These are phyloP conservation scores for Diaporthe nobilis DNA, from an alignment of 2,329 filamentous ascomycete species.

Conservation along the genomic window DNA sequence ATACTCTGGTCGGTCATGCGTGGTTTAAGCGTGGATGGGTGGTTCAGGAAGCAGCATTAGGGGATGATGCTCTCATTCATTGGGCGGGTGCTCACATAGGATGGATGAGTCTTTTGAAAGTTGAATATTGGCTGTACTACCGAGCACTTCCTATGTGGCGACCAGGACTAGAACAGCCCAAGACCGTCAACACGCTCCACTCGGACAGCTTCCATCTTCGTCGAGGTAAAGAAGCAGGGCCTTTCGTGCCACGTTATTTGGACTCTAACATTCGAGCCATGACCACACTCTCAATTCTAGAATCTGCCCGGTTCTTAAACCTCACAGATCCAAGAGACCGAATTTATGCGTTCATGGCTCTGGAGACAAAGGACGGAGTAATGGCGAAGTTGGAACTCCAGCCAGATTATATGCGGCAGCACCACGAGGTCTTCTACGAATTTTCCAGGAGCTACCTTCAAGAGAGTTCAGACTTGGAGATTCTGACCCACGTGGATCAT, in stretches of 20 bases:
- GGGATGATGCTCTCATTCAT: neutral
- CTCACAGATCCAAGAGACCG: constrained; percentile 15
- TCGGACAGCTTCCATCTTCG: too few relatives aligned
- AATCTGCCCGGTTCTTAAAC: neutral
- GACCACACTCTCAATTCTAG: neutral
- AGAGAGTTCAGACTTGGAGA: too few relatives aligned
- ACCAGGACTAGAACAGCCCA: too few relatives aligned
- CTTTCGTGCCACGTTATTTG: neutral
- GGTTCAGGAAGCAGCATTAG: constrained; percentile 20
- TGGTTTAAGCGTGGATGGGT: constrained; percentile 29
- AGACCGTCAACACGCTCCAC: too few relatives aligned
- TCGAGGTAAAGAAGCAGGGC: too few relatives aligned
- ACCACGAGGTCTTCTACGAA: too few relatives aligned
- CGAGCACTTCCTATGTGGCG: too few relatives aligned
- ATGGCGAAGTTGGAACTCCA: too few relatives aligned
- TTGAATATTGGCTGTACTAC: neutral
- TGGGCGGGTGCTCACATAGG: neutral
- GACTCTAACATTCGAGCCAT: neutral
- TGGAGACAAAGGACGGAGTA: neutral
- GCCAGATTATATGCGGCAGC: too few relatives aligned
- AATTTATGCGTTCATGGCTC: constrained; percentile 31
- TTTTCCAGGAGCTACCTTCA: too few relatives aligned
- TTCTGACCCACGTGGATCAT: too few relatives aligned
- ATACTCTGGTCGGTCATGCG: neutral
- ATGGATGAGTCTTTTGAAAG: neutral